Evolutionary conservation across 805 yeast species (phyloP), one percentile per base, ranked within the genome.

Genomic region (Yarrowia divulgata): DNA sequence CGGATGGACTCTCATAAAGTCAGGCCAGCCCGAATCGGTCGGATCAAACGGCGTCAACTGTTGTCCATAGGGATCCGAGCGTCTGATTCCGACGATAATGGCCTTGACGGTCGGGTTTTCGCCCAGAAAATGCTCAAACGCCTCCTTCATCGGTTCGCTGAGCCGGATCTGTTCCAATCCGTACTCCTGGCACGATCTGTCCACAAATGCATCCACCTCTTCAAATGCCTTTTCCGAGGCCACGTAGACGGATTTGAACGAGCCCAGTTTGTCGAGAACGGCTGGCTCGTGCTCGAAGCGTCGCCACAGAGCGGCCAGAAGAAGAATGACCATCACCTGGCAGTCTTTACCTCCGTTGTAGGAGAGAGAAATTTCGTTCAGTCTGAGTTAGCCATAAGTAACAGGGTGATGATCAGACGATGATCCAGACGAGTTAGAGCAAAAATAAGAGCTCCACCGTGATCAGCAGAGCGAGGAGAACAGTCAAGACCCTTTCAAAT

Each of bases 311-410:
- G 85, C 86, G 1, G 95, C 88, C 66, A 93, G 79, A 68, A 91
- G 86, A 6, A 95, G 75, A 16, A 92, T 81, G 69, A 95, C 83
- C 89, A 94, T 87, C 40, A 93, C 98, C 58, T 93, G 85, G 74
- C 98, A 95, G 79, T 95, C 99, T 76, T 95, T 95, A 1, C 99
- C 99, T 12, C 99, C 99, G 76, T 95, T 95, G 78, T 90, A 95
- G 1, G 97, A 90, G 14, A 95, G 82, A 0, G 98, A 89, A 14
- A 78, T 71, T 54, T 77, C 73, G 1, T 72, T 71, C 9, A 54
- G 39, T 1, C 54, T n/a, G 69, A 32, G 74, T 49, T 62, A 49
- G 62, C 58, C 6, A 7, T 19, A 50, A 18, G 32, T 7, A 50
- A 14, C 2, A 32, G 1, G 12, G 6, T 10, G 18, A 16, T 14